phyloP scores from a whole-genome alignment of 225 moss, liverwort and hornwort species.

The Anthoceros angustus region DNA sequence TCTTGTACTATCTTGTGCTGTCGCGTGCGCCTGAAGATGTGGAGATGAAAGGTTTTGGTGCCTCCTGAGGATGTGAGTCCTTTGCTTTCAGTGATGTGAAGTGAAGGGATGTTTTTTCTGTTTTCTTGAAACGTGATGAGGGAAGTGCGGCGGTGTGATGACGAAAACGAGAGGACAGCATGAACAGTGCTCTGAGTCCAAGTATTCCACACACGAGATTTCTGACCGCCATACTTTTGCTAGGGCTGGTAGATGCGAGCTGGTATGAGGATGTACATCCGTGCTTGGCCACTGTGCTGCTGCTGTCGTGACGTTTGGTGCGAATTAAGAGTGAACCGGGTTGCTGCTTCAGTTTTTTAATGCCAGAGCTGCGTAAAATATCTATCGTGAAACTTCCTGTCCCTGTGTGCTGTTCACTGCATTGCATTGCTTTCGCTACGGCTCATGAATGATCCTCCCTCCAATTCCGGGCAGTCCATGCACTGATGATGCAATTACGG shows the following conservation, averaged over 20 bases:
- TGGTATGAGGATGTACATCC: neutral
- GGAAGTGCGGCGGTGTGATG: neutral
- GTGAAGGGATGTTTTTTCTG: too few relatives aligned
- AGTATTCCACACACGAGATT: slow-evolving; percentile 5
- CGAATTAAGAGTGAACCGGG: neutral
- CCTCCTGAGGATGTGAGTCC: too few relatives aligned
- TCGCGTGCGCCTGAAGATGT: too few relatives aligned
- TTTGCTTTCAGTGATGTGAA: too few relatives aligned
- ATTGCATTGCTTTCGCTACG: neutral
- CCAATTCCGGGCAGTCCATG: neutral
- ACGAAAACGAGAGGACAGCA: slow-evolving; percentile 1
- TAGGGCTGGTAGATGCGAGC: neutral
- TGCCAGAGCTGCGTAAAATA: neutral
- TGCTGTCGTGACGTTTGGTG: neutral
- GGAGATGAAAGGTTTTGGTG: too few relatives aligned
- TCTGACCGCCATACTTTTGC: neutral
- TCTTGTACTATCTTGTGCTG: too few relatives aligned
- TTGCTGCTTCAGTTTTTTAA: neutral
- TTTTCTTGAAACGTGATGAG: too few relatives aligned
- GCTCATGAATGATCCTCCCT: neutral
- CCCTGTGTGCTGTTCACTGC: too few relatives aligned
- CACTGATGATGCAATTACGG: neutral
- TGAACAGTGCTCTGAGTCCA: slow-evolving; percentile 1
- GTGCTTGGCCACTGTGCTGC: neutral
- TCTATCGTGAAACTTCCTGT: too few relatives aligned